phyloP scores from a whole-genome alignment of 192 early-diverging fungal species.

The Gamsiella multidivaricata region DNA sequence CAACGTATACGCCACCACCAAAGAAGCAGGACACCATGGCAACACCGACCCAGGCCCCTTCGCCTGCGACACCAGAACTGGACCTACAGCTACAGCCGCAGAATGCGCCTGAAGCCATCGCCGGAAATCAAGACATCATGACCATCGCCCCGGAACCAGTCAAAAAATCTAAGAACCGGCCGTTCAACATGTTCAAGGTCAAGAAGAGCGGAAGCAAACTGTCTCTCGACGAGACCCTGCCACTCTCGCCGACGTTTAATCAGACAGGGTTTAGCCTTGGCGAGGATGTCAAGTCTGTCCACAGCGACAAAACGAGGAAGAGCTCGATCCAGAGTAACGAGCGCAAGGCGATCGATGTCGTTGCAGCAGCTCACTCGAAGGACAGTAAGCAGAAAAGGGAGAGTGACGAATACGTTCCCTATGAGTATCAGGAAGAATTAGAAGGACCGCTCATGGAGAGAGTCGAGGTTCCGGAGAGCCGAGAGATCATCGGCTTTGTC shows the following conservation, averaged over 20 bases:
- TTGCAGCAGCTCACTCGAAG: neutral
- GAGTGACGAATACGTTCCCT: conserved; percentile 43
- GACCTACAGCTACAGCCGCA: conserved; percentile 1
- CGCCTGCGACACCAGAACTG: neutral
- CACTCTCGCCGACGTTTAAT: conserved; percentile 20
- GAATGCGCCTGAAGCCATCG: neutral
- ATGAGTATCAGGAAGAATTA: conserved; percentile 47
- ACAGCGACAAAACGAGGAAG: conserved; percentile 35
- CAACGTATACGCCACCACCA: conserved; percentile 10
- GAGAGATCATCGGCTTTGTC: conserved; percentile 42
- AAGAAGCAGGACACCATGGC: conserved; percentile 14
- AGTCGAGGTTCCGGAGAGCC: conserved; percentile 31
- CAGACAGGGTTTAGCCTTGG: neutral
- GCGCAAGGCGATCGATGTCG: neutral
- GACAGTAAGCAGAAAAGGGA: conserved; percentile 23
- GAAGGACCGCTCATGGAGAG: conserved; percentile 49
- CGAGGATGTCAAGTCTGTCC: conserved; percentile 23
- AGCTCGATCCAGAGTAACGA: conserved; percentile 24
- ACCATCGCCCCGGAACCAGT: neutral
- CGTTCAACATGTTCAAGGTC: conserved; percentile 43
- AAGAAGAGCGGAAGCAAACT: conserved; percentile 25
- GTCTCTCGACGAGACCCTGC: conserved; percentile 2
- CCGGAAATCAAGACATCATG: neutral
- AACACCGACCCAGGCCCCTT: neutral
- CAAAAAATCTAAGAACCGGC: conserved; percentile 31